Evolutionary conservation across 768 basidiomycete genomes (phyloP).

Genomic region (Mycena galopus): DNA sequence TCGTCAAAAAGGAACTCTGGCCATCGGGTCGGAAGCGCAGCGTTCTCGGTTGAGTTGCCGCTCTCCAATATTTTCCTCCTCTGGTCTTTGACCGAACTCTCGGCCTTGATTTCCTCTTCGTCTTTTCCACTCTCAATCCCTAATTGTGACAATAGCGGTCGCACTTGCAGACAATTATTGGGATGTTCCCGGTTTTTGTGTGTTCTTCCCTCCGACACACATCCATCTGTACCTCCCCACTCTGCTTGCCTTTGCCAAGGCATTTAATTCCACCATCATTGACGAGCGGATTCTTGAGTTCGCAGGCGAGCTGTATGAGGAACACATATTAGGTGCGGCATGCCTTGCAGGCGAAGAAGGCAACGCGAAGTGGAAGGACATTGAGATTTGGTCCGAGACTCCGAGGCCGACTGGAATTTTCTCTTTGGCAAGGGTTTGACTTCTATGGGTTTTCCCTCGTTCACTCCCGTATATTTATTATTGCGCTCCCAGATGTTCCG

Average conservation of each 20-base stretch:
- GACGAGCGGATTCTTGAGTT: slow-evolving; percentile 84
- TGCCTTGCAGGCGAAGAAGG: slow-evolving; percentile 69
- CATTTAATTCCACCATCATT: slow-evolving; percentile 78
- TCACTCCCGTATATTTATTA: slow-evolving; percentile 4
- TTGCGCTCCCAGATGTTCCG: slow-evolving; percentile 67
- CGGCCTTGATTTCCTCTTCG: no score
- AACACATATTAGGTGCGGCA: slow-evolving; percentile 71
- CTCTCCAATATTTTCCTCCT: background rate
- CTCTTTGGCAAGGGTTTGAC: slow-evolving; percentile 86
- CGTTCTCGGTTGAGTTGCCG: slow-evolving; percentile 65
- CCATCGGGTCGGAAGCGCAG: slow-evolving; percentile 67
- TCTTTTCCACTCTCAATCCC: no score
- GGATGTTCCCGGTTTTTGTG: slow-evolving; percentile 80
- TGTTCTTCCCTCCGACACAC: slow-evolving; percentile 80
- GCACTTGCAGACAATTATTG: slow-evolving; percentile 72
- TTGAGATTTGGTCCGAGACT: slow-evolving; percentile 91
- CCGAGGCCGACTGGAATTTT: slow-evolving; percentile 87
- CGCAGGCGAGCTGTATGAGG: slow-evolving; percentile 76
- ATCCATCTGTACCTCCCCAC: slow-evolving; percentile 77
- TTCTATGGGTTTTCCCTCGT: slow-evolving; percentile 71
- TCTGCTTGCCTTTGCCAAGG: slow-evolving; percentile 83
- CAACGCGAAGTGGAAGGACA: slow-evolving; percentile 77
- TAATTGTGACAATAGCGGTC: slow-evolving; percentile 50
- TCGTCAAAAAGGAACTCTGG: slow-evolving; percentile 81
- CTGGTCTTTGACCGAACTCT: no score